Evolutionary conservation across 495 filamentous ascomycete species (phyloP).

Genomic region (Penicillium lagena): DNA sequence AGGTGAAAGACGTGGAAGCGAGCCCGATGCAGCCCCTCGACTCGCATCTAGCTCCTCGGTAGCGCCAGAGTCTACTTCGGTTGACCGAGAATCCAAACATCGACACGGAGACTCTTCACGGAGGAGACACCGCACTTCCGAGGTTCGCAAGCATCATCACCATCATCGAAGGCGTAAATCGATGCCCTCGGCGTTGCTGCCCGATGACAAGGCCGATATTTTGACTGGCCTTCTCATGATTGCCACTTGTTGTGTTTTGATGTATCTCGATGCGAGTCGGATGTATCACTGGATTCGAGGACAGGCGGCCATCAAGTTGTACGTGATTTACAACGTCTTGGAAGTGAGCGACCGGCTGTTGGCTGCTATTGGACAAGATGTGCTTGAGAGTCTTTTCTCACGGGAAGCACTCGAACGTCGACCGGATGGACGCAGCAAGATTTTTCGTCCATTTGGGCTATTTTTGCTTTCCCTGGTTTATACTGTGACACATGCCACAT

Average conservation of each 20-base stretch:
- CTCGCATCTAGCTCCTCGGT: slow-evolving; percentile 8
- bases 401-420: slow-evolving; percentile 84
- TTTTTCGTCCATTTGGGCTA: slow-evolving; percentile 85
- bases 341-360: slow-evolving; percentile 85
- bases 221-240: slow-evolving; percentile 83
- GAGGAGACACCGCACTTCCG: slow-evolving; percentile 24
- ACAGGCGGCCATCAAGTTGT: slow-evolving; percentile 94
- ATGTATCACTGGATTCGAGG: slow-evolving; percentile 98
- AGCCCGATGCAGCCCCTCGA: slow-evolving; percentile 18
- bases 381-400: slow-evolving; percentile 93
- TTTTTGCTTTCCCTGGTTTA: slow-evolving; percentile 84
- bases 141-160: slow-evolving; percentile 47
- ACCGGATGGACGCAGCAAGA: slow-evolving; percentile 81
- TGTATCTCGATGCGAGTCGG: slow-evolving; percentile 89
- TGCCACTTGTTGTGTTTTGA: slow-evolving; percentile 73
- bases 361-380: slow-evolving; percentile 87
- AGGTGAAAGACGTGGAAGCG: slow-evolving; percentile 12
- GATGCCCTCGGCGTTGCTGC: slow-evolving; percentile 71
- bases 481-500: slow-evolving; percentile 77
- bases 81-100: slow-evolving; percentile 16
- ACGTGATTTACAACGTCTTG: slow-evolving; percentile 96
- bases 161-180: slow-evolving; percentile 77
- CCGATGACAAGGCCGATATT: slow-evolving; percentile 92
- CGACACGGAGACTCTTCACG: slow-evolving; percentile 16
- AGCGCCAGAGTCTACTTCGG: background rate